phyloP scores from a whole-genome alignment of 1,139 yeast genomes.

The Suhomyces ambrosiae region DNA sequence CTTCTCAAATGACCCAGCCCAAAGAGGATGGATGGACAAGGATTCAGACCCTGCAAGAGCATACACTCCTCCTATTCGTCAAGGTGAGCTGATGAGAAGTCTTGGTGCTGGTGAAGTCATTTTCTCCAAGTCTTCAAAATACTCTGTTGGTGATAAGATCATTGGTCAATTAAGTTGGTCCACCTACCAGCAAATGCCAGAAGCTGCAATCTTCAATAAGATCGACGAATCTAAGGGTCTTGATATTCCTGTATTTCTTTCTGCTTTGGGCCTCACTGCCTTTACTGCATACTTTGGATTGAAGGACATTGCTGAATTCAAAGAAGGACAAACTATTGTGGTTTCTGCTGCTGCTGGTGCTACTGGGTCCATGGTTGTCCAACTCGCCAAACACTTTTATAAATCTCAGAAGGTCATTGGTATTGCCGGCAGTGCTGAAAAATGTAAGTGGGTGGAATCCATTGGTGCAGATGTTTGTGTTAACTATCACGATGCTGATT shows the following conservation, averaged over 20 bases:
- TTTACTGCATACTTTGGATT: constrained; percentile 66
- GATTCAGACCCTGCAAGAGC: constrained; percentile 21
- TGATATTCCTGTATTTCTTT: constrained; percentile 33
- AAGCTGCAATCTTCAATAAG: constrained; percentile 23
- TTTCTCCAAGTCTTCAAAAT: constrained; percentile 25
- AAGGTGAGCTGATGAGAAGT: constrained; percentile 24
- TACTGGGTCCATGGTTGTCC: constrained; percentile 64
- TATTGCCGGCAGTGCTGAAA: constrained; percentile 62
- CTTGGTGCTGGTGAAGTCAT: constrained; percentile 28
- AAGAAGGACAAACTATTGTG: constrained; percentile 42
- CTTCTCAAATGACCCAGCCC: constrained; percentile 34
- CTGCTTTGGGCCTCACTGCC: constrained; percentile 54
- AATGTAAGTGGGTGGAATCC: constrained; percentile 55
- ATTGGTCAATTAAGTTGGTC: constrained; percentile 33
- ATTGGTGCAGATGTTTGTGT: constrained; percentile 57
- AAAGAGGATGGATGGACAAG: constrained; percentile 29
- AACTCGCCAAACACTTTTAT: constrained; percentile 55
- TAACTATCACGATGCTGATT: constrained; percentile 55
- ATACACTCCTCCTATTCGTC: constrained; percentile 24
- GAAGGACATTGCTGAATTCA: constrained; percentile 43
- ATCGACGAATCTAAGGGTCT: constrained; percentile 27
- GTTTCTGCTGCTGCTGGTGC: constrained; percentile 75
- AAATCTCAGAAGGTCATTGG: constrained; percentile 63
- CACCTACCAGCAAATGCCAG: constrained; percentile 28
- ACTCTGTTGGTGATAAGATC: constrained; percentile 25